Conservation (phyloP, 257 asterid genomes). For the Przewalskia tangutica region DNA sequence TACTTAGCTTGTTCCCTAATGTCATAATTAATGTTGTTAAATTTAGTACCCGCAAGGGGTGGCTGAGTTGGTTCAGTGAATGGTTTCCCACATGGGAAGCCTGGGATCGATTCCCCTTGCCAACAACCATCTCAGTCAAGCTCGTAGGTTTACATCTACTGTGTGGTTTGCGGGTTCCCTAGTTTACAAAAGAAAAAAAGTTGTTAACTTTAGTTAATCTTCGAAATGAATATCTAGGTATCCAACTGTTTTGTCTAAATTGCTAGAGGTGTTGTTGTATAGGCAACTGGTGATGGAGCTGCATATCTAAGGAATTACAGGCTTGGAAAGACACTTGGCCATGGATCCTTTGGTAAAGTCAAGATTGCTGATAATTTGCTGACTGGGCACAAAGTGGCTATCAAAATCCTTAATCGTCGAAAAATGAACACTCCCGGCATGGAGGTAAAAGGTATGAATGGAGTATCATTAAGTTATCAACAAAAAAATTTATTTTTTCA, state of each 20-base stretch:
- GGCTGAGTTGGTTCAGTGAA: no score
- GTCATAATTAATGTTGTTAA: no score
- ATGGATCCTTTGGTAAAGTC: slow-evolving; percentile 94
- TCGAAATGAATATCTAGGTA: not conserved
- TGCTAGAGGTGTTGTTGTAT: not conserved
- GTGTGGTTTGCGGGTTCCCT: no score
- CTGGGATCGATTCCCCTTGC: no score
- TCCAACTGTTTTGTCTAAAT: slow-evolving; percentile 1
- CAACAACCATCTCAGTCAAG: no score
- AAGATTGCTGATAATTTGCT: slow-evolving; percentile 83
- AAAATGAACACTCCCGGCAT: slow-evolving; percentile 74
- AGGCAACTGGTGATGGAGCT: slow-evolving; percentile 41
- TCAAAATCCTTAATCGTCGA: slow-evolving; percentile 89
- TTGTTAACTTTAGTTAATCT: not conserved
- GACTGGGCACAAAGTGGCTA: slow-evolving; percentile 91
- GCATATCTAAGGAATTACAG: slow-evolving; percentile 51
- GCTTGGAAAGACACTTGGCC: slow-evolving; percentile 91
- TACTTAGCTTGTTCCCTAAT: no score
- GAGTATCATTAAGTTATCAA: slow-evolving; percentile 1
- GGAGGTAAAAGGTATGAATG: slow-evolving; percentile 78
- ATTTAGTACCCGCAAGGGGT: no score
- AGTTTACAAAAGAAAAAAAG: no score
- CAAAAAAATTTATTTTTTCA: not conserved
- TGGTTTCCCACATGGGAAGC: no score
- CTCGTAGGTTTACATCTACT: no score